These are phyloP conservation scores for Delitschia confertaspora DNA, from an alignment of 495 filamentous ascomycete genomes.

Conservation along the genomic window DNA sequence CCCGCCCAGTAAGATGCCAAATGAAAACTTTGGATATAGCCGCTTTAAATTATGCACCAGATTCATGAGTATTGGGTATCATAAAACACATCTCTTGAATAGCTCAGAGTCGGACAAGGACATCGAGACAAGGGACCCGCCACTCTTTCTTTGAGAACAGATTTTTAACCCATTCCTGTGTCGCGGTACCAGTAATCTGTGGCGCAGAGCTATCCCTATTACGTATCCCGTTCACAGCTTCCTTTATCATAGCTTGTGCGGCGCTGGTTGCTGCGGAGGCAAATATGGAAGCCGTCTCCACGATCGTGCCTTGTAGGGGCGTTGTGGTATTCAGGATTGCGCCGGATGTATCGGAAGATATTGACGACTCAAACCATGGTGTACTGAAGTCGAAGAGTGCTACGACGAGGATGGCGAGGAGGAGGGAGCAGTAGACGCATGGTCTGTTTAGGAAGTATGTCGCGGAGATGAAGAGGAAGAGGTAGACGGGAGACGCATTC, in stretches of 20 bases:
- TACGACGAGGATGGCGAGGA: slow-evolving; percentile 36
- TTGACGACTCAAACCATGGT: slow-evolving; percentile 36
- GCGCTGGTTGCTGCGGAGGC: slow-evolving; percentile 31
- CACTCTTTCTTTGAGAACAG: slow-evolving; percentile 33
- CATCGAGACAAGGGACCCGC: slow-evolving; percentile 36
- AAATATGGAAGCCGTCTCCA: slow-evolving; percentile 29
- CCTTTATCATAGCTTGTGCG: slow-evolving; percentile 25
- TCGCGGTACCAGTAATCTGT: slow-evolving; percentile 3
- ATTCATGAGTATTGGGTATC: too few species aligned
- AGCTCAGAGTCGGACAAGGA: slow-evolving; percentile 32
- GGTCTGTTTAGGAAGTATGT: slow-evolving; percentile 37
- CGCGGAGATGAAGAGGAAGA: slow-evolving; percentile 37
- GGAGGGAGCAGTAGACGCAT: slow-evolving; percentile 39
- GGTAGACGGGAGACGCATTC: slow-evolving; percentile 36
- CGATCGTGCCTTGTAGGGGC: slow-evolving; percentile 10
- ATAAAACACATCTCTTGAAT: too few species aligned
- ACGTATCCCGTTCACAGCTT: slow-evolving; percentile 28
- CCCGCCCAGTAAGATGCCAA: too few species aligned
- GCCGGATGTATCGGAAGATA: slow-evolving; percentile 7
- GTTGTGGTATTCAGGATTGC: slow-evolving; percentile 6
- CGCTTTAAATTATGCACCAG: too few species aligned
- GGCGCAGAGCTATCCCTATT: too few species aligned
- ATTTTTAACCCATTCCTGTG: slow-evolving; percentile 27
- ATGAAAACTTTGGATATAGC: too few species aligned
- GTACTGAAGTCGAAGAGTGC: slow-evolving; percentile 38